These are phyloP conservation scores for Alternaria ventricosa DNA, from an alignment of 2,329 filamentous ascomycete genomes.

Conservation along the genomic window DNA sequence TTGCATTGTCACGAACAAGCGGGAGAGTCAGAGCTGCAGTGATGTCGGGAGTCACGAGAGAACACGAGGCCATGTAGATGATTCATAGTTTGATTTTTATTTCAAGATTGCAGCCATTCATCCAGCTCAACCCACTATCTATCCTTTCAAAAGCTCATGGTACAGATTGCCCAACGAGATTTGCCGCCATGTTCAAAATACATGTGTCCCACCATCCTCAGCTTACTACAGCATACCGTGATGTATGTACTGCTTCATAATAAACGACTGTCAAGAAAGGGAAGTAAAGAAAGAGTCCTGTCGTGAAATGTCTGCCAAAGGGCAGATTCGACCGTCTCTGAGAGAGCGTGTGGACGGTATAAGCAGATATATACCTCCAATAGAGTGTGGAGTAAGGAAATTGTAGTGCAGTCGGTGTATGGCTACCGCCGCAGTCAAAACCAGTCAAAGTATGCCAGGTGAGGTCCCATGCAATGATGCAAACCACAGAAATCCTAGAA, in stretches of 20 bases:
- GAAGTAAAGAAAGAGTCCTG: slow-evolving; percentile 4
- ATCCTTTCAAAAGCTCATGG: slow-evolving; percentile 14
- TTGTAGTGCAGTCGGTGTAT: slow-evolving; percentile 21
- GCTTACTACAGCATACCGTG: slow-evolving; percentile 1
- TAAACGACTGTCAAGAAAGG: slow-evolving; percentile 20
- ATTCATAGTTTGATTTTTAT: slow-evolving; percentile 12
- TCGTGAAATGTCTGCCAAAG: slow-evolving; percentile 9
- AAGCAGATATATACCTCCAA: slow-evolving; percentile 14
- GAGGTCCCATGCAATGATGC: slow-evolving; percentile 19
- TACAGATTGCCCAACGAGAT: slow-evolving; percentile 16
- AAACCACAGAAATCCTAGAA: slow-evolving; percentile 29
- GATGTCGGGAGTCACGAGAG: not conserved
- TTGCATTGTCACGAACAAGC: not conserved
- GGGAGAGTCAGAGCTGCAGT: not conserved
- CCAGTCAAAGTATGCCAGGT: slow-evolving; percentile 42
- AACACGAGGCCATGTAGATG: not conserved
- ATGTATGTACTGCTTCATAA: slow-evolving; percentile 9
- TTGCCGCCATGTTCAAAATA: slow-evolving; percentile 9
- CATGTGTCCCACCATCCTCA: slow-evolving; percentile 5
- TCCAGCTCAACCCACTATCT: slow-evolving; percentile 22
- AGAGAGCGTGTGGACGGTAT: slow-evolving; percentile 6
- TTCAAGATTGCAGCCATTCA: slow-evolving; percentile 19
- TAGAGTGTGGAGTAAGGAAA: slow-evolving; percentile 20
- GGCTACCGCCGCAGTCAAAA: slow-evolving; percentile 19
- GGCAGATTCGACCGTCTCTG: slow-evolving; percentile 4